Evolutionary conservation across 768 basidiomycete species (phyloP).

Genomic region (Rhodotorula paludigena): DNA sequence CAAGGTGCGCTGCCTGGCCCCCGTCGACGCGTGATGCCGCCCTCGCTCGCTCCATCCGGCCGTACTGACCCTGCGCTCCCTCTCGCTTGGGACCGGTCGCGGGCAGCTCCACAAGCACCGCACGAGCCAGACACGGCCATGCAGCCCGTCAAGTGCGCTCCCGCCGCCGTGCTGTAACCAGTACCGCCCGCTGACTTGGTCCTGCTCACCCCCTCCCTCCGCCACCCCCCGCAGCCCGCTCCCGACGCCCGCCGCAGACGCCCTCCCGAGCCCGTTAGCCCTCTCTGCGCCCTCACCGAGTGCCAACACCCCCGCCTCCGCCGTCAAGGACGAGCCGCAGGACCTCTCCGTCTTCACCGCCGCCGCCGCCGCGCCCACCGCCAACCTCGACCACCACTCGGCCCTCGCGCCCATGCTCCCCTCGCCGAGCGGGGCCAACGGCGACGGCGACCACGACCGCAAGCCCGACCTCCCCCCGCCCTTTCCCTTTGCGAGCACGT

Average conservation of each 20-base stretch:
- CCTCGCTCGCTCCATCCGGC: too few species aligned
- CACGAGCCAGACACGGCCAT: background rate
- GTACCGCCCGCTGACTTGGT: background rate
- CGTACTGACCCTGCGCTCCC: too few species aligned
- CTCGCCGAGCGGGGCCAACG: background rate
- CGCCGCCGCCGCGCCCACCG: background rate
- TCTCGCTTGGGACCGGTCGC: too few species aligned
- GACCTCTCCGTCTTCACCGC: background rate
- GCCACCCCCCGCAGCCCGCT: background rate
- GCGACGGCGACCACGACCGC: background rate
- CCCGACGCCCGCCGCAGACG: background rate
- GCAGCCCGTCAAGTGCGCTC: background rate
- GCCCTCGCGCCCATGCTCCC: background rate
- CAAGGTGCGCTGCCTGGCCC: too few species aligned
- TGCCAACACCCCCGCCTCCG: background rate
- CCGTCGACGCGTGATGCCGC: too few species aligned
- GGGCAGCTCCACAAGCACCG: too few species aligned
- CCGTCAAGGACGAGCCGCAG: background rate
- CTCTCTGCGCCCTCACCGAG: too few species aligned
- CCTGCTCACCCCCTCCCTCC: background rate
- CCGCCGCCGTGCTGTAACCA: background rate
- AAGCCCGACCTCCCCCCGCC: slow-evolving; percentile 18
- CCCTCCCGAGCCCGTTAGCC: background rate
- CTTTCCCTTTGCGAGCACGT: slow-evolving; percentile 8
- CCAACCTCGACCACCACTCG: background rate